Base-by-base conservation (phyloP, 1,139 yeast species). In the Zygosaccharomyces sapae region DNA sequence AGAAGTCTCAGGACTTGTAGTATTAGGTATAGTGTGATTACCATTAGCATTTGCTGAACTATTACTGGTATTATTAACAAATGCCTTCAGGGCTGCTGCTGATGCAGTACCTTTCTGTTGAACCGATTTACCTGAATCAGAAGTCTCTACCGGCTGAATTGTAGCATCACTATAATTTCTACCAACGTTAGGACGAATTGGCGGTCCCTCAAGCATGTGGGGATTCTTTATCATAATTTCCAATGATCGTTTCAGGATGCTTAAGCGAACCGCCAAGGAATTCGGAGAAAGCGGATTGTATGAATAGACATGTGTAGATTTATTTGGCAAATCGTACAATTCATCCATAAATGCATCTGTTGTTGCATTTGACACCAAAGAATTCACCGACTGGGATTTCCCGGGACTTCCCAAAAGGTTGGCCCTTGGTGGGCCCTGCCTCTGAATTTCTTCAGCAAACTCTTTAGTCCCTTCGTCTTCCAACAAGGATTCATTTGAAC, bases 281-380 rank as follows among this genome's bases (percentile, higher is more conserved):
- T 85, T 84, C 18, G 89, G 92, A 3, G 94, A 83, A 47, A 86
- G 70, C 50, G 85, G 87, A 4, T 94, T 89, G 64, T 86, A 87
- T 0, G 95, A 85, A 61, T 85, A 87, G 2, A 95, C 85, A 62
- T 86, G 92, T 2, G 94, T 78, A 7, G 94, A 84, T 60, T 85
- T 92, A 16, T 82, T 79, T 4, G 95, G 88, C 61, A 84, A 85
- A 55, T 72, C 75, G 30, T 77, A 59, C 25, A 80, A 67, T 42
- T 74, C 78, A 5, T 57, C 48, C 18, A 56, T 45, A 22, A 55
- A 54, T 18, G 19, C 40, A 20, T 55, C 60, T 10, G 51, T 41
- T 6, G 51, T 41, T 5, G 52, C 39, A 10, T 35, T 41, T 5
- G 56, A 50, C 20, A 45, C 50, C 12, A 43, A 24, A n/a, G 51